Conservation (phyloP, 495 filamentous ascomycete species). For the Talaromyces wortmannii region DNA sequence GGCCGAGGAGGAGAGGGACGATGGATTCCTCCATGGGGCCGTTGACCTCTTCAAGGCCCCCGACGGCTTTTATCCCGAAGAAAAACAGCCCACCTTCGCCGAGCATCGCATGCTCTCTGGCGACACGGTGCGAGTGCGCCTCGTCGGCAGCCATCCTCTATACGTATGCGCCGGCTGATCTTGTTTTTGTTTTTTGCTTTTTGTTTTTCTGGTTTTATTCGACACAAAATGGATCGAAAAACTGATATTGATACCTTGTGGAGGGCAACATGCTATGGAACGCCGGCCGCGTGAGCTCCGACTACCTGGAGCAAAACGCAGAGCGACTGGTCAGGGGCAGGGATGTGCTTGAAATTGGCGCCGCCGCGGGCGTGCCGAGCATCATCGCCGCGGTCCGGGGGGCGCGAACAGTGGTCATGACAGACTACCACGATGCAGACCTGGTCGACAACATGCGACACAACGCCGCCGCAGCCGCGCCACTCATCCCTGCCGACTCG, state of each 20-base stretch:
- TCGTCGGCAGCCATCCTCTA: conserved; percentile 85
- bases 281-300: conserved; percentile 64
- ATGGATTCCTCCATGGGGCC: conserved; percentile 11
- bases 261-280: conserved; percentile 90
- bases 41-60: conserved; percentile 72
- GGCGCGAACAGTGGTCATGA: conserved; percentile 66
- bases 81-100: conserved; percentile 60
- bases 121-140: conserved; percentile 59
- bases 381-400: conserved; percentile 69
- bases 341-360: conserved; percentile 80
- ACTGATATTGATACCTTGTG: not conserved
- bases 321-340: conserved; percentile 46
- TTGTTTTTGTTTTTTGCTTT: not conserved
- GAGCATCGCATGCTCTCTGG: conserved; percentile 63
- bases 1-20: not conserved
- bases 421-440: conserved; percentile 82
- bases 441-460: conserved; percentile 65
- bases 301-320: conserved; percentile 66
- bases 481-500: conserved; percentile 23
- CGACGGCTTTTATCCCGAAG: conserved; percentile 64
- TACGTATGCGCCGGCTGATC: conserved; percentile 53
- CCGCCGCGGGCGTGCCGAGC: conserved; percentile 78
- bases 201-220: not conserved
- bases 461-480: conserved; percentile 53
- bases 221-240: not conserved